Percentiles rank a stretch among this genome's conserved stretches.
phyloP scores from a whole-genome alignment of 768 basidiomycete genomes.

The Podaxis carcinomalis region DNA sequence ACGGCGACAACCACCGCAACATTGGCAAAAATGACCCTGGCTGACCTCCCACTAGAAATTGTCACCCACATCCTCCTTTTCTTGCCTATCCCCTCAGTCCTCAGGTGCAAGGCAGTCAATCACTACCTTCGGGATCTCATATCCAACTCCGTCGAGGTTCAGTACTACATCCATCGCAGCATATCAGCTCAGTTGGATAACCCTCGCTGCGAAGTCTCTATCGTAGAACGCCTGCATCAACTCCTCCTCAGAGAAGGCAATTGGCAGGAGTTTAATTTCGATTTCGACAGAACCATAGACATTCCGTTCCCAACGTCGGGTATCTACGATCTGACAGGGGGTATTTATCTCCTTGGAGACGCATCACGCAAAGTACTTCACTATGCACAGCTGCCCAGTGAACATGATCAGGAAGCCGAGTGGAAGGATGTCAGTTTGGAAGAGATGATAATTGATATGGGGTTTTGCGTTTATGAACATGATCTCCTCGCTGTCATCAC shows the following conservation, averaged over 20 bases:
- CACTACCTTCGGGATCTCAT: neutral
- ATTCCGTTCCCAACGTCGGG: slow-evolving; percentile 27
- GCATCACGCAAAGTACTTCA: slow-evolving; percentile 21
- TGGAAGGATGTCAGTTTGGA: slow-evolving; percentile 28
- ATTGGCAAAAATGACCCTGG: slow-evolving; percentile 9
- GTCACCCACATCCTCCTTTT: slow-evolving; percentile 1
- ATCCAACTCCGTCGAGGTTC: slow-evolving; percentile 5
- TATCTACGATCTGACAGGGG: slow-evolving; percentile 40
- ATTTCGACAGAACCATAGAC: slow-evolving; percentile 22
- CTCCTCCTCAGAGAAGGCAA: slow-evolving; percentile 6
- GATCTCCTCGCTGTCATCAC: slow-evolving; percentile 39
- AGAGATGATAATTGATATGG: slow-evolving; percentile 36
- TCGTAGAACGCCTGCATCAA: neutral
- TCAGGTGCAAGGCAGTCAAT: neutral
- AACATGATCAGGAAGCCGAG: slow-evolving; percentile 17
- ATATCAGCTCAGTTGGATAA: slow-evolving; percentile 12
- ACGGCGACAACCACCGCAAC: neutral
- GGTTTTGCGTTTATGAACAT: slow-evolving; percentile 37
- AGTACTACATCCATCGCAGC: slow-evolving; percentile 7
- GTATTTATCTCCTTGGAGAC: slow-evolving; percentile 36
- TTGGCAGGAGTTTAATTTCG: slow-evolving; percentile 25
- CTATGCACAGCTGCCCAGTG: slow-evolving; percentile 29
- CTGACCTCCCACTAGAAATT: slow-evolving; percentile 22
- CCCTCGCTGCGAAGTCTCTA: slow-evolving; percentile 3
- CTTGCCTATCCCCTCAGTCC: neutral